Percentiles rank a stretch among this genome's conserved stretches.
Conservation (phyloP, 257 asterid genomes). For the Echites panduratus region DNA sequence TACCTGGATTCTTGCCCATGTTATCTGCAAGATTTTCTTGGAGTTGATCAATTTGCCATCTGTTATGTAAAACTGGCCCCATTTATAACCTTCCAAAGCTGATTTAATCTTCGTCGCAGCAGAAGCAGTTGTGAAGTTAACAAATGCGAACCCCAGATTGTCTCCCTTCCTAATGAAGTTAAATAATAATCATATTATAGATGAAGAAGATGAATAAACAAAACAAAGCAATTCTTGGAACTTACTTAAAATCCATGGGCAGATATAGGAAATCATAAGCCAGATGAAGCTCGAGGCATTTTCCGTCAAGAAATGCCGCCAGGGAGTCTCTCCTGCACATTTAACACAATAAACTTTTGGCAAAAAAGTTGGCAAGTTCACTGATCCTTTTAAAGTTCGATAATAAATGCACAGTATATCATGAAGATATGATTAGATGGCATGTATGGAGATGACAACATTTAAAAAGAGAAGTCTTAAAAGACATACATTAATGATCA, state of each 20-base stretch:
- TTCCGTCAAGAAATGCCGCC: conserved; percentile 32
- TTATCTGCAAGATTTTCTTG: conserved; percentile 30
- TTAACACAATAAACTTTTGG: background rate
- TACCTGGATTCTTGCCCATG: conserved; percentile 61
- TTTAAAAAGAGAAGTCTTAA: background rate
- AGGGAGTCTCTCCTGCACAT: conserved; percentile 37
- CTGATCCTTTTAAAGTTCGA: background rate
- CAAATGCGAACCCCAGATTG: conserved; percentile 52
- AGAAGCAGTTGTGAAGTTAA: conserved; percentile 33
- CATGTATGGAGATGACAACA: conserved; percentile 3
- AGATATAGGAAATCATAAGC: conserved; percentile 54
- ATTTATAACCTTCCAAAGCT: conserved; percentile 17
- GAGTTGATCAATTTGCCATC: background rate
- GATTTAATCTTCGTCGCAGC: conserved; percentile 28
- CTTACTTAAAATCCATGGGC: conserved; percentile 54
- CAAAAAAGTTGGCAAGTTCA: background rate
- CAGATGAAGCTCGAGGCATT: conserved; percentile 22
- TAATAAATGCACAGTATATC: background rate
- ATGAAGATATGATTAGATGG: background rate
- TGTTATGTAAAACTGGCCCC: conserved; percentile 10
- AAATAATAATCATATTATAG: background rate
- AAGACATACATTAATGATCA: conserved; percentile 1
- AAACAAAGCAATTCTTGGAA: background rate
- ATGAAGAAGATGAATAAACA: no score
- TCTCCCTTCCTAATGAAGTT: conserved; percentile 7